Base-by-base conservation (phyloP, 805 yeast genomes). In the Candida qinlingensis region DNA sequence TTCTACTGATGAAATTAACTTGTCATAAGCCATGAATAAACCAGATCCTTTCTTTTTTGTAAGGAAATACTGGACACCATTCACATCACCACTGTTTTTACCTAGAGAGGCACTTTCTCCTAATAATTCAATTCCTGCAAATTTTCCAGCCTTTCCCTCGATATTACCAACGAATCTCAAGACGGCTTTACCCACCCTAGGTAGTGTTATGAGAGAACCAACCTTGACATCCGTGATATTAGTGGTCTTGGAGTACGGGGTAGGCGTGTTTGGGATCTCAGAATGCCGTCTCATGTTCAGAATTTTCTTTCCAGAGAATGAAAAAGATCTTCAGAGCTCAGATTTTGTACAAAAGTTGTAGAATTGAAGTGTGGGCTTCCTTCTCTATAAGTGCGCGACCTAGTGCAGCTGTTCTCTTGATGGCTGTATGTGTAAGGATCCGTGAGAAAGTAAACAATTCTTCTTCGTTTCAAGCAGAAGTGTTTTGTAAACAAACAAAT, bases 111-210 rank as follows among this genome's bases (percentile, higher is more conserved):
- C 68, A 38, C 79, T 75, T 1, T 81, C 82, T 2, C 87, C 91
- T n/a, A 81, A 59, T 39, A 92, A 69, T 63, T 92, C 97, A 6
- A 92, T 75, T 3, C 99, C 99, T 5, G 91, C 96, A 70, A 83
- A 92, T 9, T 74, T 71, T 0, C 96, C 96, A 6, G 68, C 66
- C 60, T 87, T 88, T 26, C 83, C 83, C 26, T 81, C 76, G 13
- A 92, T 87, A 2, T 75, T 66, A 1, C 97, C 99, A 25, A 82
- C 72, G 64, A 76, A 91, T 50, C 81, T 73, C 45, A 91, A 68
- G 9, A 81, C 71, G 1, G 91, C 97, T 38, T 69, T 67, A 27
- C 87, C 81, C 10, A 86, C 81, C 8, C 86, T 87, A 0, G 96
- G 95, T 1, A 85, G 73, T 65, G 47, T 62, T 54, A 61, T 7